Evolutionary conservation across 495 filamentous ascomycete species (phyloP).

Genomic region (Beverwykella pulmonaria): DNA sequence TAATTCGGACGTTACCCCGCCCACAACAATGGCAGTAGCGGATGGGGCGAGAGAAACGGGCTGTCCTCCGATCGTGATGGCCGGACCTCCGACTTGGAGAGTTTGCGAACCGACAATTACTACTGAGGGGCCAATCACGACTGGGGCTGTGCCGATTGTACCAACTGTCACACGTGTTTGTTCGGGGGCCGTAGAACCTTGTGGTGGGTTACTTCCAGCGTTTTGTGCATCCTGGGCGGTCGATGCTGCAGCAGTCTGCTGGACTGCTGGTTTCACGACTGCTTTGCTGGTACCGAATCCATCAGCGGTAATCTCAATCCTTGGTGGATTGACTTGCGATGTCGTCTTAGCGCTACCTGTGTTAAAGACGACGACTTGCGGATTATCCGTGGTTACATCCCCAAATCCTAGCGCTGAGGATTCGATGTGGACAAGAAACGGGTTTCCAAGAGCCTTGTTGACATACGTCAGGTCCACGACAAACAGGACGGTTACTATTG

Average conservation of each 20-base stretch:
- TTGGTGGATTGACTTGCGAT: neutral
- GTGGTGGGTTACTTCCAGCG: neutral
- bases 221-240: neutral
- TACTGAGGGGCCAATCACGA: constrained; percentile 27
- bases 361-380: neutral
- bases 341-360: neutral
- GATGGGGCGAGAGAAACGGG: constrained; percentile 39
- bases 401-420: constrained; percentile 27
- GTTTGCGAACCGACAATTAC: constrained; percentile 37
- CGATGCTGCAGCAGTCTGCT: neutral
- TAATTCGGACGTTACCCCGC: constrained; percentile 31
- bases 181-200: constrained; percentile 2
- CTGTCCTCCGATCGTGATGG: constrained; percentile 36
- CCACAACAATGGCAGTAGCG: constrained; percentile 36
- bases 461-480: constrained; percentile 31
- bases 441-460: neutral
- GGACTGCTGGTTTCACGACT: neutral
- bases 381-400: neutral
- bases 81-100: constrained; percentile 35
- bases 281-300: neutral
- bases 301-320: neutral
- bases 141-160: constrained; percentile 23
- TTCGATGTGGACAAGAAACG: constrained; percentile 36
- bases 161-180: constrained; percentile 17
- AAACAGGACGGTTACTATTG: constrained; percentile 26